A percentile compares a stretch with the other conserved stretches of the same genome.
phyloP scores from a whole-genome alignment of 2,329 filamentous ascomycete species.

The Plenodomus lindquistii region DNA sequence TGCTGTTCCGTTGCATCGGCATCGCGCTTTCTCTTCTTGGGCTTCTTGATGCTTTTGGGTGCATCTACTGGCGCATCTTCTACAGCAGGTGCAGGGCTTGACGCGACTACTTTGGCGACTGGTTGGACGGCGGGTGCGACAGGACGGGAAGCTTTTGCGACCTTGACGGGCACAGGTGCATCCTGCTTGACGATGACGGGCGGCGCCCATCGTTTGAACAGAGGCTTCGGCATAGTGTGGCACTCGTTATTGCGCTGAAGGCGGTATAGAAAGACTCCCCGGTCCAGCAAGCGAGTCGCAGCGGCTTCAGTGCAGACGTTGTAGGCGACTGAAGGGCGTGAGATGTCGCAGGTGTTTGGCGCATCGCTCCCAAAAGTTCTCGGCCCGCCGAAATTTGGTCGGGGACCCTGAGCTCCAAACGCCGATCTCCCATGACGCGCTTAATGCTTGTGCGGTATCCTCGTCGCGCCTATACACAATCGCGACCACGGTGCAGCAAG shows the following conservation, averaged over 20 bases:
- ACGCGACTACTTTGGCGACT: background rate
- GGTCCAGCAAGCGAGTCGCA: background rate
- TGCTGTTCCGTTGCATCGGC: conserved; percentile 21
- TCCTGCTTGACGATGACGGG: conserved; percentile 27
- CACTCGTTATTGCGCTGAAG: no score
- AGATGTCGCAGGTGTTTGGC: no score
- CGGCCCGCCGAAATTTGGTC: conserved; percentile 34
- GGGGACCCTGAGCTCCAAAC: conserved; percentile 22
- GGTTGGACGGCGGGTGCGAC: conserved; percentile 1
- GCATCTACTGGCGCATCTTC: conserved; percentile 6
- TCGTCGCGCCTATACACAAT: background rate
- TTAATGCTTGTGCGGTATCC: background rate
- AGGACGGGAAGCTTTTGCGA: background rate
- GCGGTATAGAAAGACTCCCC: no score
- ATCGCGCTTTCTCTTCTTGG: conserved; percentile 42
- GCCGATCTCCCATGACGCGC: conserved; percentile 32
- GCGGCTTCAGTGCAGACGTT: background rate
- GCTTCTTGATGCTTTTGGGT: conserved; percentile 33
- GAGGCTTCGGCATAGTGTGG: conserved; percentile 49
- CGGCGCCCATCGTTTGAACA: conserved; percentile 54
- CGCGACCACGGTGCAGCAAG: background rate
- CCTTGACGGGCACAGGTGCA: background rate
- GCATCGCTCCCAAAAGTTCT: conserved; percentile 22
- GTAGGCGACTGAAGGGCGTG: background rate
- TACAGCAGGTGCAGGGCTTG: conserved; percentile 8